Conservation (phyloP, 1,139 yeast species). For the Geotrichum histeridarum region DNA sequence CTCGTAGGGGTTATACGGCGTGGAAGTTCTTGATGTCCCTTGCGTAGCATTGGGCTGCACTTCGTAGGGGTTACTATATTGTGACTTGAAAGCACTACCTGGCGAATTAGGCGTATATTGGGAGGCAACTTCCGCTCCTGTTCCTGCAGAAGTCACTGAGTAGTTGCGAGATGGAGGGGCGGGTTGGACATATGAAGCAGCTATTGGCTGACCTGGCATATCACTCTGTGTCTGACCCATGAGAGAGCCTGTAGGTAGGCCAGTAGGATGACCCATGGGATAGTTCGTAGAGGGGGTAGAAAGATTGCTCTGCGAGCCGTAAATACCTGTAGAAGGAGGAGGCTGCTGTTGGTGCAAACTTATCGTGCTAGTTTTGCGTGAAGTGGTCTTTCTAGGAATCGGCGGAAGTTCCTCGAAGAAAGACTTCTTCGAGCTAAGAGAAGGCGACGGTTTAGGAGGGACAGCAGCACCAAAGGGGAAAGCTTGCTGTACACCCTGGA, state of each 20-base stretch:
- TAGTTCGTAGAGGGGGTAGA: not conserved
- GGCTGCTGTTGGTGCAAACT: constrained; percentile 14
- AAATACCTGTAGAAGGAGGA: not conserved
- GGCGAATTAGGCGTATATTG: constrained; percentile 7
- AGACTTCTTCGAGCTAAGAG: constrained; percentile 33
- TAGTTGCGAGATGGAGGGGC: not conserved
- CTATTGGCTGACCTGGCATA: not conserved
- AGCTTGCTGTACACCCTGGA: constrained; percentile 9
- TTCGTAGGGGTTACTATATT: not conserved
- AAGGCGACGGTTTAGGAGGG: constrained; percentile 18
- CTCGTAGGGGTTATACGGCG: constrained; percentile 12
- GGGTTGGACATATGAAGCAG: not conserved
- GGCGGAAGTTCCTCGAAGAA: constrained; percentile 56
- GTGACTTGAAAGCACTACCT: not conserved
- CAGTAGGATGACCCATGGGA: constrained; percentile 23
- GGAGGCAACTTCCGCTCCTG: not conserved
- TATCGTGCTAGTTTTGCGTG: constrained; percentile 22
- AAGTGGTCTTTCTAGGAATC: constrained; percentile 26
- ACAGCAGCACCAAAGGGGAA: constrained; percentile 4
- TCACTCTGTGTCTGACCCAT: not conserved
- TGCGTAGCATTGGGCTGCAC: not conserved
- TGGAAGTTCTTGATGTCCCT: constrained; percentile 5
- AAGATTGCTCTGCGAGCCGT: not conserved
- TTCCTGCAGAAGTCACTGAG: not conserved
- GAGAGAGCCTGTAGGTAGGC: constrained; percentile 11